phyloP scores from a whole-genome alignment of 2,329 filamentous ascomycete species.

The Cercospora sp. region DNA sequence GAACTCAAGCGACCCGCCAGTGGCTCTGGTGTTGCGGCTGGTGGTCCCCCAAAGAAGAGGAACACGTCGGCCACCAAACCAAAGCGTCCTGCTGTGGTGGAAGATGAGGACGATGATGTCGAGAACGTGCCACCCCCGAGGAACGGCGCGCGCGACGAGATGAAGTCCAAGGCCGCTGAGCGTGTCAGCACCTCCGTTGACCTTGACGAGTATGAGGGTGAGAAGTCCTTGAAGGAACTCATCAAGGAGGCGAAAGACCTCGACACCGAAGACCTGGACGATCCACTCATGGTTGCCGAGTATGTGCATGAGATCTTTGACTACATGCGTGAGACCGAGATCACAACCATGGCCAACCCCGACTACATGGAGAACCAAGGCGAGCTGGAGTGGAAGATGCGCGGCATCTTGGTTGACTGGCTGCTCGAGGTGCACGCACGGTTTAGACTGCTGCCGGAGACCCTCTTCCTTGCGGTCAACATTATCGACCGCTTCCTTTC shows the following conservation, averaged over 20 bases:
- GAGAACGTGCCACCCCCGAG: constrained; percentile 70
- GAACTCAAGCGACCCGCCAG: constrained; percentile 72
- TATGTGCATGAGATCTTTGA: constrained; percentile 98
- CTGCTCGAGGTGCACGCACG: constrained; percentile 96
- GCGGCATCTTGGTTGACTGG: constrained; percentile 96
- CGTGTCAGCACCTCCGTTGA: constrained; percentile 38
- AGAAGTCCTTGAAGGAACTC: constrained; percentile 40
- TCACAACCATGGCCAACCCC: constrained; percentile 78
- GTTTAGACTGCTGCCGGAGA: constrained; percentile 93
- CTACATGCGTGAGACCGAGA: constrained; percentile 85
- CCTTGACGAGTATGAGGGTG: constrained; percentile 39
- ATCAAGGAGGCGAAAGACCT: constrained; percentile 60
- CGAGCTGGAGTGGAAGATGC: constrained; percentile 97
- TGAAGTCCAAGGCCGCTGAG: constrained; percentile 50
- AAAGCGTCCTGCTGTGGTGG: constrained; percentile 43
- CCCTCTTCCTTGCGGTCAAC: constrained; percentile 94
- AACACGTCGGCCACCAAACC: constrained; percentile 57
- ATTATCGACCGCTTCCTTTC: constrained; percentile 98
- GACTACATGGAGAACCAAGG: constrained; percentile 94
- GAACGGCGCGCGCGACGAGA: constrained; percentile 37
- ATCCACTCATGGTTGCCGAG: constrained; percentile 96
- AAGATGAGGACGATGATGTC: constrained; percentile 55
- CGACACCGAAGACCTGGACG: constrained; percentile 83
- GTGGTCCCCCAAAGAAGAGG: constrained; percentile 67
- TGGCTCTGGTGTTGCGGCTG: constrained; percentile 67